phyloP scores from a whole-genome alignment of 108 stramenopile genomes.

The Cyclotella sp. region DNA sequence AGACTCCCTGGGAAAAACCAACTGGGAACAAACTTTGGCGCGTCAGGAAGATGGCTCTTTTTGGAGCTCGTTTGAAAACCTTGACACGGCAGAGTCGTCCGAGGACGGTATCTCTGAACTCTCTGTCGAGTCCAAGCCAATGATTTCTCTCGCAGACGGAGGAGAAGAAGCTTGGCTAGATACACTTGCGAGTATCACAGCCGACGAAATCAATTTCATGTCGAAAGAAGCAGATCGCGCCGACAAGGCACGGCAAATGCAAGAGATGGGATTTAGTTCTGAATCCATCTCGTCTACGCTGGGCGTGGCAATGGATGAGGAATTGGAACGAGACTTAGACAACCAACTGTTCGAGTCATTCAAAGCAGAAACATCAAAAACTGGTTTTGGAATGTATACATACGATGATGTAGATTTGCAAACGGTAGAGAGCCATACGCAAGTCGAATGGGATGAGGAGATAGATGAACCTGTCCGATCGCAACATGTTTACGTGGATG shows the following conservation, averaged over 20 bases:
- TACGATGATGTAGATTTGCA: conserved; percentile 65
- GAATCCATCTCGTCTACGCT: conserved; percentile 69
- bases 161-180: conserved; percentile 81
- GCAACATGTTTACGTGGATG: conserved; percentile 93
- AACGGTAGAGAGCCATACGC: conserved; percentile 76
- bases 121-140: background rate
- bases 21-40: conserved; percentile 63
- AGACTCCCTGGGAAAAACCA: conserved; percentile 50
- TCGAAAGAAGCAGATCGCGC: conserved; percentile 77
- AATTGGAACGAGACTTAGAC: conserved; percentile 63
- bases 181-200: conserved; percentile 65
- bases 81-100: conserved; percentile 26
- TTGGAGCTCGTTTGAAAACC: conserved; percentile 72
- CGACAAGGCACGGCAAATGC: conserved; percentile 83
- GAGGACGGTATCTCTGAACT: conserved; percentile 29
- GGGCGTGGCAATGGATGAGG: conserved; percentile 68
- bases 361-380: conserved; percentile 58
- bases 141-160: conserved; percentile 39
- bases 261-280: conserved; percentile 80
- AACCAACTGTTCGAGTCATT: conserved; percentile 62
- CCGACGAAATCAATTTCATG: conserved; percentile 81
- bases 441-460: conserved; percentile 75
- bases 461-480: conserved; percentile 72
- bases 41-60: conserved; percentile 68
- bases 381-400: conserved; percentile 49